Percentiles rank a stretch among this genome's conserved stretches.
These are phyloP conservation scores for Epichloe bromicola DNA, from an alignment of 2,329 filamentous ascomycete genomes.

Conservation along the genomic window DNA sequence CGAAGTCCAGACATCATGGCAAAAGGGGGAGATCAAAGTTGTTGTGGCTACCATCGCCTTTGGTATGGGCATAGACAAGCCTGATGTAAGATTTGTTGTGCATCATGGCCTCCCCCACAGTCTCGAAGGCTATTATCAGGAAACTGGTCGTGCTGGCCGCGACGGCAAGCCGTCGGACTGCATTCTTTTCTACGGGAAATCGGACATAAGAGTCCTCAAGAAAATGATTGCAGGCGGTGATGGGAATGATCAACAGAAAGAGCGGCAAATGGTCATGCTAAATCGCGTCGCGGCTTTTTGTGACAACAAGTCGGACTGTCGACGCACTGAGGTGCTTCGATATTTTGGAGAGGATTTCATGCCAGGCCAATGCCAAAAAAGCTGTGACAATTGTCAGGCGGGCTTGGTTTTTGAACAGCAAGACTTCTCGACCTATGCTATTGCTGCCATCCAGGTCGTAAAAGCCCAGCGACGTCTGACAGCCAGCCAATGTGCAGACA, in stretches of 20 bases:
- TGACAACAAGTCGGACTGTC: slow-evolving; percentile 78
- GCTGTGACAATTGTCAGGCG: slow-evolving; percentile 83
- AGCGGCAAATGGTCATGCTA: slow-evolving; percentile 74
- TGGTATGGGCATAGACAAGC: slow-evolving; percentile 99
- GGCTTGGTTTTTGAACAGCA: slow-evolving; percentile 55
- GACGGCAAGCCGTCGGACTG: slow-evolving; percentile 82
- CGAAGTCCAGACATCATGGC: slow-evolving; percentile 68
- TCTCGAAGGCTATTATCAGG: slow-evolving; percentile 94
- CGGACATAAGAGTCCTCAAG: slow-evolving; percentile 59
- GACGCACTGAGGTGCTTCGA: slow-evolving; percentile 74
- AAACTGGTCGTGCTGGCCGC: slow-evolving; percentile 86
- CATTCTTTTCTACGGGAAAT: slow-evolving; percentile 71
- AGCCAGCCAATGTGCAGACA: slow-evolving; percentile 68
- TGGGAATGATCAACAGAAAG: slow-evolving; percentile 64
- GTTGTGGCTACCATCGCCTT: slow-evolving; percentile 98
- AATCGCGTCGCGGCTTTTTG: slow-evolving; percentile 76
- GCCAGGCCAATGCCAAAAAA: slow-evolving; percentile 53
- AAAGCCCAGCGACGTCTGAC: slow-evolving; percentile 50
- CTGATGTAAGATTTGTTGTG: slow-evolving; percentile 91
- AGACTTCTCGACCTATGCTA: slow-evolving; percentile 67
- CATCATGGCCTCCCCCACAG: slow-evolving; percentile 89
- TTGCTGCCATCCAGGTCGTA: slow-evolving; percentile 57
- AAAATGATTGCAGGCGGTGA: slow-evolving; percentile 77
- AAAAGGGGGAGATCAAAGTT: slow-evolving; percentile 67
- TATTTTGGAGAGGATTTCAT: slow-evolving; percentile 88